phyloP scores from a whole-genome alignment of 257 asterid species.

The Scutellaria baicalensis region DNA sequence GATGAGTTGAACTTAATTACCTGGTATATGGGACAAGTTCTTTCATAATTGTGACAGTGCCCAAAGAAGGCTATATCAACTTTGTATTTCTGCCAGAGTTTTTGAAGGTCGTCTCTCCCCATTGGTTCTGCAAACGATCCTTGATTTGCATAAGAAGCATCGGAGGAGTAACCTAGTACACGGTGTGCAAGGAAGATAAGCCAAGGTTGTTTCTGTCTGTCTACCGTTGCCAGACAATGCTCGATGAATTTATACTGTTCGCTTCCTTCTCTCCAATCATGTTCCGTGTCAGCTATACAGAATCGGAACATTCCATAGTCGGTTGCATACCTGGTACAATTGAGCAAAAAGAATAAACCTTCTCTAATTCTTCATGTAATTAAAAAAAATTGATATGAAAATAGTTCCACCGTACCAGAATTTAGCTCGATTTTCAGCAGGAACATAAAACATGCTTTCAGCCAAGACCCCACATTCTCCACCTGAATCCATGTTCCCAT shows the following conservation, averaged over 20 bases:
- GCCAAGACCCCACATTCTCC: constrained; percentile 96
- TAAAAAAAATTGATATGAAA: not conserved
- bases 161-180: constrained; percentile 76
- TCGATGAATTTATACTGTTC: constrained; percentile 79
- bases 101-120: constrained; percentile 81
- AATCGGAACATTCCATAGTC: constrained; percentile 93
- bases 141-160: constrained; percentile 31
- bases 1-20: constrained; percentile 16
- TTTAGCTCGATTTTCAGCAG: constrained; percentile 88
- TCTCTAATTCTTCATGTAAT: not conserved
- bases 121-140: constrained; percentile 85
- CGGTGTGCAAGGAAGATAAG: constrained; percentile 76
- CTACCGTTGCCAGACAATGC: constrained; percentile 68
- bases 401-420: constrained; percentile 51
- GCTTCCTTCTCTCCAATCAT: constrained; percentile 82
- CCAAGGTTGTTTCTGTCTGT: constrained; percentile 85
- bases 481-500: constrained; percentile 68
- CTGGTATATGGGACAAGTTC: constrained; percentile 80
- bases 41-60: constrained; percentile 67
- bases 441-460: constrained; percentile 73
- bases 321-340: constrained; percentile 54
- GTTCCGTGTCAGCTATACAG: constrained; percentile 84
- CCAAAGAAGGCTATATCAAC: constrained; percentile 78
- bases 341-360: not conserved
- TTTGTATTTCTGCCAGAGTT: constrained; percentile 86